Base-by-base conservation (phyloP, 169 alveolate genomes). In the Babesia sp. region DNA sequence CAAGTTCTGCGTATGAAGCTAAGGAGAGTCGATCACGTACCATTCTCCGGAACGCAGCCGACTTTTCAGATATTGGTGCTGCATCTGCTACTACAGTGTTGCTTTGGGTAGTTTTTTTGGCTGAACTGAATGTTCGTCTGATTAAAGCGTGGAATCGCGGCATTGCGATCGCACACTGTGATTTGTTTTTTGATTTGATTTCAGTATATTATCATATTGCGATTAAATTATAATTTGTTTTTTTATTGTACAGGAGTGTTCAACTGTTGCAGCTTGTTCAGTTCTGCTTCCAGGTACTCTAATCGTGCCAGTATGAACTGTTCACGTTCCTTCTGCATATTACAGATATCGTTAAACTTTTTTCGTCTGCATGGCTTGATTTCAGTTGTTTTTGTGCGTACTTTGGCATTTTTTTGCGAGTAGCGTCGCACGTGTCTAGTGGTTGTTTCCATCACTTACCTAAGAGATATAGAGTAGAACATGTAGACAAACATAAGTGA, bases 401-500 rank as follows among this genome's bases (percentile, higher is more conserved):
- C 53, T 2, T n/a, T 24, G 53, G 53, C 53, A n/a, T n/a, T 2
- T n/a, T 44, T 24, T 44, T 44, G 18, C 18, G 53, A 24, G 28
- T 44, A 3, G 53, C 53, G 18, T 4, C 53, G 20, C 53, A n/a
- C 28, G n/a, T n/a, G n/a, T n/a, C n/a, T n/a, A n/a, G n/a, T n/a
- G n/a, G n/a, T n/a, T n/a, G n/a, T n/a, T n/a, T 4, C 4, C 12
- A 29, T 34, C 39, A 67, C 76, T 22, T 18, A 78, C 87, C 87
- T 78, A 24, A 78, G 59, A 44, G 68, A 58, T 14, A 78, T 28
- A n/a, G 80, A 64, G 39, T 78, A 78, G 64, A 46, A 46, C 87
- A 78, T 78, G 26, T 74, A 64, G 8, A 75, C 39, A 39, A 78
- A 50, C 87, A 78, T 78, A 18, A 70, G 69, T 18, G 87, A 64